Evolutionary conservation across 257 asterid species (phyloP).

Genomic region (Solanum pinnatisectum): DNA sequence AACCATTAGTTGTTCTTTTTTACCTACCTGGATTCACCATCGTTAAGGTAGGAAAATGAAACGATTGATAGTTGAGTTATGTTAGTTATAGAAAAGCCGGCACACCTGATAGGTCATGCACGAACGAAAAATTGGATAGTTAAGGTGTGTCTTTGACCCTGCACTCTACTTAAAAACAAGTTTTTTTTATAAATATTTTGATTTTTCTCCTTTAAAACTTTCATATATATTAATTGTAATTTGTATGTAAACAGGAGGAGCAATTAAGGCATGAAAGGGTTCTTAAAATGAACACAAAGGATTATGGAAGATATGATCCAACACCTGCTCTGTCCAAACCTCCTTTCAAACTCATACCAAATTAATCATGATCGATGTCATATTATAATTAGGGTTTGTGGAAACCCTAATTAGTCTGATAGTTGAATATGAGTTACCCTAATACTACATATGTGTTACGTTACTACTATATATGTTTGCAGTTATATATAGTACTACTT

Average conservation of each 20-base stretch:
- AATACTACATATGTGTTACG: background rate
- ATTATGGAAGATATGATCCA: slow-evolving; percentile 73
- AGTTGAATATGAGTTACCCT: background rate
- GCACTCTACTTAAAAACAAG: background rate
- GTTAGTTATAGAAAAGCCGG: background rate
- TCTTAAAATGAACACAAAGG: slow-evolving; percentile 51
- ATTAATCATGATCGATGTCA: slow-evolving; percentile 14
- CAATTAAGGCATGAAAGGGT: slow-evolving; percentile 30
- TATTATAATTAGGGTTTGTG: background rate
- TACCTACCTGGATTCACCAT: background rate
- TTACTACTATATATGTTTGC: background rate
- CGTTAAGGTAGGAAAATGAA: no score
- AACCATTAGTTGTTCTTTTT: background rate
- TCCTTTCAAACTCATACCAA: slow-evolving; percentile 67
- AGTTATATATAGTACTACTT: background rate
- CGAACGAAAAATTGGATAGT: no score
- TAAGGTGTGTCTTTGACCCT: background rate
- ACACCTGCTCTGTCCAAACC: slow-evolving; percentile 63
- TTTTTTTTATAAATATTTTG: no score
- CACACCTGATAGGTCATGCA: background rate
- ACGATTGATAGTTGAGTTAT: background rate
- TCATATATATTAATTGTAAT: background rate
- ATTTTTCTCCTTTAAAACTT: background rate
- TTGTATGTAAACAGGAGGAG: background rate
- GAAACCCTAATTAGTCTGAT: background rate